phyloP scores from a whole-genome alignment of 2,329 filamentous ascomycete species.

The Rutstroemia sp. region DNA sequence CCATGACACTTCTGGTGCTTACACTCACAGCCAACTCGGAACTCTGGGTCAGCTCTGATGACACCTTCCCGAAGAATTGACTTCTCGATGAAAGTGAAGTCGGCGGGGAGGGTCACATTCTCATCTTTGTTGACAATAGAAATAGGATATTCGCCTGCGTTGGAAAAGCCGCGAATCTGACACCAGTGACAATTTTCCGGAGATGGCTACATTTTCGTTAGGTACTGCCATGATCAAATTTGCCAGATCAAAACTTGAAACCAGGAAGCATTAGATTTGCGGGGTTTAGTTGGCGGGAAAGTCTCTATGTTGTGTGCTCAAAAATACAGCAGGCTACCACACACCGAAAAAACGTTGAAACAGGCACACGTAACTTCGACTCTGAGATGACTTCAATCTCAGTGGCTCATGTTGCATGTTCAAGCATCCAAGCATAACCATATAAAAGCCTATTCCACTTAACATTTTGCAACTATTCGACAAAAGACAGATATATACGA shows the following conservation, averaged over 20 bases:
- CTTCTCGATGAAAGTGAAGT: slow-evolving; percentile 62
- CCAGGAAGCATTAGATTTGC: no score
- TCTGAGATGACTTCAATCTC: no score
- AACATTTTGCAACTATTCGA: no score
- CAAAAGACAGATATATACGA: neutral
- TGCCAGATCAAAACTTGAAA: no score
- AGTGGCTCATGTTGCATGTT: no score
- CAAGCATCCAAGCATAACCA: no score
- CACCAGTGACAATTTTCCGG: slow-evolving; percentile 31
- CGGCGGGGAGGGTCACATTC: slow-evolving; percentile 44
- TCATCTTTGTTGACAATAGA: slow-evolving; percentile 59
- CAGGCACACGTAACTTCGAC: no score
- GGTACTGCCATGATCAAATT: neutral
- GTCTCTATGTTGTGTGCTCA: no score
- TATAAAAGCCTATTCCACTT: no score
- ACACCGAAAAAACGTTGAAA: no score
- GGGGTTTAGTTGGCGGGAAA: no score
- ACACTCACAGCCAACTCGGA: slow-evolving; percentile 65
- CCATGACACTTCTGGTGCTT: slow-evolving; percentile 56
- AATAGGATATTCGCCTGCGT: slow-evolving; percentile 43
- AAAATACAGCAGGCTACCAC: no score
- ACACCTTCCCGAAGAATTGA: slow-evolving; percentile 56
- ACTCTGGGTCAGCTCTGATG: slow-evolving; percentile 48
- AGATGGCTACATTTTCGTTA: slow-evolving; percentile 5
- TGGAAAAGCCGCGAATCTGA: slow-evolving; percentile 49